Percentiles rank a stretch among this genome's conserved stretches.
phyloP scores from a whole-genome alignment of 202 grass and related monocot species.

The Setaria viridis region DNA sequence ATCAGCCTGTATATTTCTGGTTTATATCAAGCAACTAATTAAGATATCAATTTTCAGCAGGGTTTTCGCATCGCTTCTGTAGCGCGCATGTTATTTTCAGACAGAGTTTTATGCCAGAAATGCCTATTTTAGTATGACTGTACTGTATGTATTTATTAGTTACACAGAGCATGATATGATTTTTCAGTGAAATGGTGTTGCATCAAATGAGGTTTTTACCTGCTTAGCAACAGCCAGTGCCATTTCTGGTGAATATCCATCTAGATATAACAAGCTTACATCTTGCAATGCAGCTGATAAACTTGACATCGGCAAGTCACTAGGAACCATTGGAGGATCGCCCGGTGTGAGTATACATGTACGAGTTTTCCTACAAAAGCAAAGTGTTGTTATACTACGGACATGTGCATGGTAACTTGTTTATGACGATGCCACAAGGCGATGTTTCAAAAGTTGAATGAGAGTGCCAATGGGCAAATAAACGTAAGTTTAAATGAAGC shows the following conservation, averaged over 20 bases:
- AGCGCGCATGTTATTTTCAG: background rate
- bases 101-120: background rate
- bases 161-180: background rate
- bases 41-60: slow-evolving; percentile 5
- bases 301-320: slow-evolving; percentile 41
- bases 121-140: background rate
- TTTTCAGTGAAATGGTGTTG: background rate
- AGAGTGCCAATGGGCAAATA: background rate
- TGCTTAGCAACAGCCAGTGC: slow-evolving; percentile 51
- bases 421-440: background rate
- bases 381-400: background rate
- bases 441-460: background rate
- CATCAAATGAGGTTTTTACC: slow-evolving; percentile 38
- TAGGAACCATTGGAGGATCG: slow-evolving; percentile 53
- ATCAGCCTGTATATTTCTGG: slow-evolving; percentile 52
- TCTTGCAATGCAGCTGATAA: slow-evolving; percentile 50
- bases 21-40: slow-evolving; percentile 44
- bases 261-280: slow-evolving; percentile 53
- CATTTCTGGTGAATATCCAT: slow-evolving; percentile 55
- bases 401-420: background rate
- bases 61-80: background rate
- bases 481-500: background rate
- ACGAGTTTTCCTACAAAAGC: slow-evolving; percentile 54
- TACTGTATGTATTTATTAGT: background rate
- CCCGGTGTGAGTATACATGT: slow-evolving; percentile 58